Conservation (phyloP, 1,284 basidiomycete species). For the Salmacisia buchloeana region DNA sequence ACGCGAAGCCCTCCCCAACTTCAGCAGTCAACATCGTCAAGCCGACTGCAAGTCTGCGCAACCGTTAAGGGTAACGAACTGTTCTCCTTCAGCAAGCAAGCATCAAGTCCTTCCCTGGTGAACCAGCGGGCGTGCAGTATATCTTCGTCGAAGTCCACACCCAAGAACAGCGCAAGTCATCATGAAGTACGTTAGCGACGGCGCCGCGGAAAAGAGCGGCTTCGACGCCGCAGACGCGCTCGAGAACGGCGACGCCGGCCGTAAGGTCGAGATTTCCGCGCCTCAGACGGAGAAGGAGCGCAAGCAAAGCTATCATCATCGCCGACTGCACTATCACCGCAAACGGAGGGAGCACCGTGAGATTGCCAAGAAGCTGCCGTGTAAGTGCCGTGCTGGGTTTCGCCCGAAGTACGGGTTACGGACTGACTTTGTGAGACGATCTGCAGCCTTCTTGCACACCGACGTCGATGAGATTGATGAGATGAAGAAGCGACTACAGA, state of each 20-base stretch:
- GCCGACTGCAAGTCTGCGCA: too few species aligned
- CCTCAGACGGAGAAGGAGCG: neutral
- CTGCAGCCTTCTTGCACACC: constrained; percentile 5
- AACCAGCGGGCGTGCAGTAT: too few species aligned
- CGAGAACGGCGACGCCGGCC: neutral
- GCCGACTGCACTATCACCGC: neutral
- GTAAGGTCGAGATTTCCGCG: neutral
- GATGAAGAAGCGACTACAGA: neutral
- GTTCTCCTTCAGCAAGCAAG: too few species aligned
- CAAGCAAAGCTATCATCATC: neutral
- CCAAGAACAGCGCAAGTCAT: too few species aligned
- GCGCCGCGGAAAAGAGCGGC: too few species aligned
- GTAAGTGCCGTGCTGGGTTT: neutral
- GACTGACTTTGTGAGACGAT: neutral
- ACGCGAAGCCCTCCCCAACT: too few species aligned
- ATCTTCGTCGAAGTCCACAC: too few species aligned
- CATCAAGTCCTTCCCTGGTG: too few species aligned
- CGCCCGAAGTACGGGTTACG: neutral
- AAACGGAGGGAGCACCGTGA: neutral
- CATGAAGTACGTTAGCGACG: too few species aligned
- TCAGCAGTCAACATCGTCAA: too few species aligned
- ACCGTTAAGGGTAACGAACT: too few species aligned
- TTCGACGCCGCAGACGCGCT: neutral
- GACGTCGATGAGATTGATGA: neutral
- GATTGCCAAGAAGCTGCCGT: neutral